Evolutionary conservation across 306 rosid genomes (phyloP), one percentile per base, ranked within the genome.

Genomic region (Betula pendula): DNA sequence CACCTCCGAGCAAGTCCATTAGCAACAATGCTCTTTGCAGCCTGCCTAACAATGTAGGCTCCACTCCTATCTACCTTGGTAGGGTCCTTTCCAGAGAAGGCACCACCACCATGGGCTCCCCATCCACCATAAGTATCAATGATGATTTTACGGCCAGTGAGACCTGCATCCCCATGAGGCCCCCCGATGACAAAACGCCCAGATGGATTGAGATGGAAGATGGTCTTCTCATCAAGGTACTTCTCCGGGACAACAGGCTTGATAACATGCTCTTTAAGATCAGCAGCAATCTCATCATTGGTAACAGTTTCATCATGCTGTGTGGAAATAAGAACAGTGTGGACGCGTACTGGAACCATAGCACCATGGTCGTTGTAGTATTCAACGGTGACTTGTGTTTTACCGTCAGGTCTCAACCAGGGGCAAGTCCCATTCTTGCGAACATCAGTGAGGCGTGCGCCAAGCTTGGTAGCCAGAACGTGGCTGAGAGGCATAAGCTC

Each of bases 71-170:
- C 92, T 1, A 86, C 92, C 81, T 86, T 89, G 60, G 92, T 84
- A 1, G 90, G 90, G 53, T 88, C 92, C 81, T 89, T 89, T 69
- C 90, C 87, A 17, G 90, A 89, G 84, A 89, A 89, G 22, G 92
- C 92, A 56, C 90, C 92, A 17, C 92, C 92, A n/a, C 92, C 92
- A 71, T 88, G 92, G 8, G 92, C 92, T 70, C 90, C 92, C 92
- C 92, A 88, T 69, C 92, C 92, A 29, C 92, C 92, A 45, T 88
- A 88, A 25, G 92, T 88, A 75, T 88, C 90, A 8, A 88, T 40
- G 60, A 88, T 89, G 84, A 89, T 86, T 52, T 89, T 89, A 25
- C 90, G 84, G 27, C 93, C 90, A 0, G 93, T 86, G 15, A 89
- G 89, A 52, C 93, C 93, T 0, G 90, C 93, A 75, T 89, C 93